A percentile compares a stretch with the other conserved stretches of the same genome.
Evolutionary conservation across 352 stramenopile genomes (phyloP).

Genomic region (Pythium sp.): DNA sequence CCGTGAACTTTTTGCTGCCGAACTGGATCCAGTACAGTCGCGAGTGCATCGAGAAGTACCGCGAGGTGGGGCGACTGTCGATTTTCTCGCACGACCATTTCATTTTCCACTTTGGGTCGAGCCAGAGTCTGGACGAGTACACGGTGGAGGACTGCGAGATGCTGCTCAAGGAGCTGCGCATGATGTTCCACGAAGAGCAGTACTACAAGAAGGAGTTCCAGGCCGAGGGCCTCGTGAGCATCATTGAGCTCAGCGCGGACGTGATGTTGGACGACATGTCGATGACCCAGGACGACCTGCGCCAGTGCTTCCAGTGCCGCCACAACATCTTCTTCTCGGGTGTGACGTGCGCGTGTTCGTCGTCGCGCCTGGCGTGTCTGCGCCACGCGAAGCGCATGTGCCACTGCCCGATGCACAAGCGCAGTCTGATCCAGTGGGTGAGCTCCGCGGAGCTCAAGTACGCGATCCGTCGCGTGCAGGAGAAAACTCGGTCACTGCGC

Average conservation of each 20-base stretch:
- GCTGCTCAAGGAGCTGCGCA: constrained; percentile 55
- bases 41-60: constrained; percentile 69
- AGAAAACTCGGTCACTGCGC: constrained; percentile 47
- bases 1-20: constrained; percentile 84
- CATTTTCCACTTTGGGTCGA: constrained; percentile 73
- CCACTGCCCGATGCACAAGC: constrained; percentile 46
- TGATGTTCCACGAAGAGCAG: constrained; percentile 72
- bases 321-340: constrained; percentile 84
- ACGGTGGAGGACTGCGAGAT: constrained; percentile 59
- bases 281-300: constrained; percentile 70
- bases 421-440: constrained; percentile 69
- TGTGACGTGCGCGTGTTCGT: constrained; percentile 64
- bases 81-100: constrained; percentile 85
- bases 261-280: constrained; percentile 69
- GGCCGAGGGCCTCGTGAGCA: constrained; percentile 36
- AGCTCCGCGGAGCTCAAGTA: constrained; percentile 57
- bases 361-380: constrained; percentile 55
- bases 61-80: constrained; percentile 51
- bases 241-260: constrained; percentile 63
- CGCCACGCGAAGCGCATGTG: constrained; percentile 69
- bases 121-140: constrained; percentile 65
- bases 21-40: constrained; percentile 84
- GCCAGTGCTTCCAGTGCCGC: constrained; percentile 65
- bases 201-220: constrained; percentile 55
- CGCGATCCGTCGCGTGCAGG: constrained; percentile 66